Percentiles rank a stretch among this genome's conserved stretches.
phyloP scores from a whole-genome alignment of 2,329 filamentous ascomycete species.

The Parastagonospora nodorum region DNA sequence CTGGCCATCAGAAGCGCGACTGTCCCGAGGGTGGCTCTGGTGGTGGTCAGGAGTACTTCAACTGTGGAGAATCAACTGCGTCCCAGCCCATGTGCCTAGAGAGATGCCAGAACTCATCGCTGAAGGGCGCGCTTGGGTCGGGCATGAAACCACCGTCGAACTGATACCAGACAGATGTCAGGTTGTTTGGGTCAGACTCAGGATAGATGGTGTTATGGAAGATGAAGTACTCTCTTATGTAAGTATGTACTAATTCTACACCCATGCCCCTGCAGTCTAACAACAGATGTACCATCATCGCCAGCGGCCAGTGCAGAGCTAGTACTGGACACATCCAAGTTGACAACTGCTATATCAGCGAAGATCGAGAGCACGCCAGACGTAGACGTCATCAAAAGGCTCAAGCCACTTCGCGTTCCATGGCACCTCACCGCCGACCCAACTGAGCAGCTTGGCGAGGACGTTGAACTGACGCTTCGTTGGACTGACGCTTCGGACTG shows the following conservation, averaged over 20 bases:
- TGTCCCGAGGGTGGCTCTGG: slow-evolving; percentile 23
- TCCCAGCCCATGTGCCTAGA: slow-evolving; percentile 12
- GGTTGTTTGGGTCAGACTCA: no score
- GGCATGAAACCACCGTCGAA: background rate
- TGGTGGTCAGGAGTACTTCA: slow-evolving; percentile 30
- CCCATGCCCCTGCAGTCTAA: no score
- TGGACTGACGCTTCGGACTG: no score
- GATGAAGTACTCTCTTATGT: no score
- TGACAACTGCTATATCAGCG: no score
- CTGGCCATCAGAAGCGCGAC: slow-evolving; percentile 32
- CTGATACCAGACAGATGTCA: background rate
- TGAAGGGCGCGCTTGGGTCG: slow-evolving; percentile 8
- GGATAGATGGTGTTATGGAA: no score
- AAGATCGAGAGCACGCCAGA: slow-evolving; percentile 4
- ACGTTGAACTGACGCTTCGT: slow-evolving; percentile 6
- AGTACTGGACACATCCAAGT: no score
- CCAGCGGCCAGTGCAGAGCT: background rate
- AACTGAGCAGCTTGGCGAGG: slow-evolving; percentile 1
- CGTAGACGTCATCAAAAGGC: slow-evolving; percentile 3
- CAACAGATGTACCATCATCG: background rate
- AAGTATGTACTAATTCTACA: no score
- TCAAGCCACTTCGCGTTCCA: slow-evolving; percentile 2
- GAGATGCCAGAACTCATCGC: slow-evolving; percentile 16
- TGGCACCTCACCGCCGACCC: slow-evolving; percentile 5
- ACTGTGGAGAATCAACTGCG: slow-evolving; percentile 27